Percentiles rank a stretch among this genome's conserved stretches.
These are phyloP conservation scores for Knoxia roxburghii DNA, from an alignment of 257 asterid genomes.

Conservation along the genomic window DNA sequence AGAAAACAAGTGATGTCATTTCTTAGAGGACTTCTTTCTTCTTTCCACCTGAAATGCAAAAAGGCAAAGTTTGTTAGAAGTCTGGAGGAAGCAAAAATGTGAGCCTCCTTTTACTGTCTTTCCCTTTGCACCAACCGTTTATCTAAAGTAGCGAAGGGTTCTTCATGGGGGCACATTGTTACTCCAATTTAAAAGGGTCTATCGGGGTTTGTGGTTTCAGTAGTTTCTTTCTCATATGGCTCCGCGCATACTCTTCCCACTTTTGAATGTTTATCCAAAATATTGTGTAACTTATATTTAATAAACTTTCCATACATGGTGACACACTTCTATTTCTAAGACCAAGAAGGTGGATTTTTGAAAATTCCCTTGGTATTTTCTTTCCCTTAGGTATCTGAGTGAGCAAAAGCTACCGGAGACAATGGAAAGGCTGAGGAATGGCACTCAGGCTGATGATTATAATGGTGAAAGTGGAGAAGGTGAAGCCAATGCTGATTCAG, in stretches of 20 bases:
- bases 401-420: slow-evolving; percentile 70
- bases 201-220: background rate
- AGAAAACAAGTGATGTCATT: slow-evolving; percentile 73
- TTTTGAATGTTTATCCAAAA: background rate
- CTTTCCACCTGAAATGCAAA: slow-evolving; percentile 87
- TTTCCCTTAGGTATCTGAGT: slow-evolving; percentile 65
- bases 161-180: background rate
- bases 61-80: slow-evolving; percentile 64
- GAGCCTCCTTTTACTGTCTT: slow-evolving; percentile 28
- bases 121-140: slow-evolving; percentile 5
- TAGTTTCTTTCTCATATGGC: background rate
- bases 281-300: background rate
- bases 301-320: background rate
- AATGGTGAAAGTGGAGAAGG: slow-evolving; percentile 40
- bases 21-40: slow-evolving; percentile 82
- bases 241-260: background rate
- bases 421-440: slow-evolving; percentile 67
- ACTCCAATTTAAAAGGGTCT: background rate
- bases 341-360: slow-evolving; percentile 6
- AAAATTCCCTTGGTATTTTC: slow-evolving; percentile 12
- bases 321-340: background rate
- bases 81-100: slow-evolving; percentile 93
- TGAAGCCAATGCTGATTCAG: slow-evolving; percentile 48
- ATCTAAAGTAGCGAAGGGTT: background rate
- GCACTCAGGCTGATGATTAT: slow-evolving; percentile 34